phyloP scores from a whole-genome alignment of 2,329 filamentous ascomycete genomes.

The Nemania sp. region DNA sequence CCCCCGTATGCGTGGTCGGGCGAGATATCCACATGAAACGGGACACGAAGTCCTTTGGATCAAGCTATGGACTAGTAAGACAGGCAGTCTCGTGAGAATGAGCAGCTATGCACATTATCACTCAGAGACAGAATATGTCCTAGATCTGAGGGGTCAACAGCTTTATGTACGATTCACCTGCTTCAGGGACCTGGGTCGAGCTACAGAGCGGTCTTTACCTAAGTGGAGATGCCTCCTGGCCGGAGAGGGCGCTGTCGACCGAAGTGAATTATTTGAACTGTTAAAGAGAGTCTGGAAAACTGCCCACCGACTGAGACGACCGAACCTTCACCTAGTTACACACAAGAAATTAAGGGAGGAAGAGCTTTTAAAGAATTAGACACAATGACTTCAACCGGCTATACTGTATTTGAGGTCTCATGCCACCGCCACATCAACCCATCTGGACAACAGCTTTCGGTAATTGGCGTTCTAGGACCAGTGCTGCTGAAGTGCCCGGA shows the following conservation, averaged over 20 bases:
- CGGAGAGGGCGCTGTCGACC: background rate
- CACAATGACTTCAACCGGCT: no score
- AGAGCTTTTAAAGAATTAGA: background rate
- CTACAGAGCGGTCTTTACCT: background rate
- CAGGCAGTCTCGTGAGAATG: background rate
- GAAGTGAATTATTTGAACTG: background rate
- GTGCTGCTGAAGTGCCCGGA: no score
- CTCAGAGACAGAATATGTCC: background rate
- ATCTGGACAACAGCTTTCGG: no score
- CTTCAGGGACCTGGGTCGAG: background rate
- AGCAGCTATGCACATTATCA: background rate
- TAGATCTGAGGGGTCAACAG: background rate
- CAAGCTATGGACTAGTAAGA: background rate
- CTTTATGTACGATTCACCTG: background rate
- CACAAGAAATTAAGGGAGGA: background rate
- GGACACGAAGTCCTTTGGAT: background rate
- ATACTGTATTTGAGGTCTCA: no score
- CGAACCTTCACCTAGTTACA: background rate
- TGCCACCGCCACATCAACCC: no score
- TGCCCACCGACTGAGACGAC: background rate
- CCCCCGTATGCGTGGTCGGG: background rate
- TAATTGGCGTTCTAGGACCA: no score
- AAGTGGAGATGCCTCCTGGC: background rate
- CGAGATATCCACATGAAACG: background rate
- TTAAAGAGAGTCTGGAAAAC: background rate